phyloP scores from a whole-genome alignment of 2,329 filamentous ascomycete genomes.

The Pseudogymnoascus sp. region DNA sequence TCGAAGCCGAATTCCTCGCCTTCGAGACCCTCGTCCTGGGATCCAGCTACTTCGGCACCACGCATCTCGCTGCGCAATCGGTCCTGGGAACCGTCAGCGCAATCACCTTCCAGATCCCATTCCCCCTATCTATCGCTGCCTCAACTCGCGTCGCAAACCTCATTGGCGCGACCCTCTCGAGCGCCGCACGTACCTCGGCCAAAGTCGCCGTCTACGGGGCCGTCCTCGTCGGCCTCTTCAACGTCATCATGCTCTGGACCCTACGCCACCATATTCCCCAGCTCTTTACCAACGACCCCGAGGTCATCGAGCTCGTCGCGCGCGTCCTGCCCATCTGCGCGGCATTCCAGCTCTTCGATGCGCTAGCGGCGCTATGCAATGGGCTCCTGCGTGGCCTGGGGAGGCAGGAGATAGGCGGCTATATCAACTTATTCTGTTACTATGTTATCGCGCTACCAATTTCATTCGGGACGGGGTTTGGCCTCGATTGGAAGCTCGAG shows the following conservation, averaged over 20 bases:
- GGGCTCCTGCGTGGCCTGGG: slow-evolving; percentile 83
- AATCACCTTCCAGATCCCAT: slow-evolving; percentile 85
- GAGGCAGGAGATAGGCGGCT: slow-evolving; percentile 82
- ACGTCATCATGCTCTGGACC: slow-evolving; percentile 60
- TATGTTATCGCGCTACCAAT: slow-evolving; percentile 82
- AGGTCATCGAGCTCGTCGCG: slow-evolving; percentile 63
- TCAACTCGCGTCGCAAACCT: slow-evolving; percentile 87
- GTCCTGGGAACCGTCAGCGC: slow-evolving; percentile 71
- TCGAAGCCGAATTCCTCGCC: slow-evolving; percentile 85
- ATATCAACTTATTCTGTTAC: slow-evolving; percentile 79
- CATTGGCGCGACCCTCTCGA: slow-evolving; percentile 77
- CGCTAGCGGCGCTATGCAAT: slow-evolving; percentile 70
- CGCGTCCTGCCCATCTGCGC: slow-evolving; percentile 72
- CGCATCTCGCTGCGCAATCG: slow-evolving; percentile 79
- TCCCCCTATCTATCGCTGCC: slow-evolving; percentile 80
- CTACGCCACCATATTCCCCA: slow-evolving; percentile 68
- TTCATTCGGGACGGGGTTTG: slow-evolving; percentile 71
- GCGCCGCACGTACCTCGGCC: slow-evolving; percentile 73
- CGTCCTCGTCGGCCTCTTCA: slow-evolving; percentile 68
- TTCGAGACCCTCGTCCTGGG: slow-evolving; percentile 89
- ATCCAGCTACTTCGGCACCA: slow-evolving; percentile 70
- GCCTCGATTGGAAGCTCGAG: slow-evolving; percentile 65
- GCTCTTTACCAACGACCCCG: slow-evolving; percentile 68
- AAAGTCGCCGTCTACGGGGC: slow-evolving; percentile 66
- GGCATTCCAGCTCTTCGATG: slow-evolving; percentile 85